These are phyloP conservation scores for Stephanodiscus triporus DNA, from an alignment of 108 stramenopile species.

Conservation along the genomic window DNA sequence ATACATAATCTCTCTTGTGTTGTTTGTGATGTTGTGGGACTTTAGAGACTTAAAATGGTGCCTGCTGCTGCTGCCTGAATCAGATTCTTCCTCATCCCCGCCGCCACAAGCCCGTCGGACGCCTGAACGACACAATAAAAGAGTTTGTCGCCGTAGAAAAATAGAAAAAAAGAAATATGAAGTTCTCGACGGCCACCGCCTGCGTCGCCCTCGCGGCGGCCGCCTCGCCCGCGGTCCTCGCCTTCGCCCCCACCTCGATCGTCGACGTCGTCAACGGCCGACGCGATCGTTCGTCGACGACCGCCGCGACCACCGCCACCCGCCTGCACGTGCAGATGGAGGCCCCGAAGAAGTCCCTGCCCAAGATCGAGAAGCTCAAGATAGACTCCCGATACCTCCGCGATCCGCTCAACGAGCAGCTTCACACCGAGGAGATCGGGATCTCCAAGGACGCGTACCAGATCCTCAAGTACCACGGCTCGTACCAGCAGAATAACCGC, in stretches of 20 bases:
- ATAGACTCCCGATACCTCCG: slow-evolving; percentile 65
- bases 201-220: slow-evolving; percentile 12
- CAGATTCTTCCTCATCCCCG: too few relatives aligned
- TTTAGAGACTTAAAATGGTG: too few relatives aligned
- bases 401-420: slow-evolving; percentile 75
- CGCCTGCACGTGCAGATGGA: slow-evolving; percentile 72
- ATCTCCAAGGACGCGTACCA: slow-evolving; percentile 90
- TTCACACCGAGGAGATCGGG: slow-evolving; percentile 76
- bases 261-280: too few relatives aligned
- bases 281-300: too few relatives aligned
- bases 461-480: slow-evolving; percentile 98
- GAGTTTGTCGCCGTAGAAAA: not conserved
- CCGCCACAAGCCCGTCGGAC: too few relatives aligned
- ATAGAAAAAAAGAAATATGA: slow-evolving; percentile 11
- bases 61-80: too few relatives aligned
- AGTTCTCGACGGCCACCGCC: slow-evolving; percentile 25
- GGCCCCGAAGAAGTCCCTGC: slow-evolving; percentile 67
- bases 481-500: slow-evolving; percentile 97
- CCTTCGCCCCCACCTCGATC: slow-evolving; percentile 29
- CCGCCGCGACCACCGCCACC: slow-evolving; percentile 19
- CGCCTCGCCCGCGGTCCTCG: slow-evolving; percentile 3
- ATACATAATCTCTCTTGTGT: too few relatives aligned
- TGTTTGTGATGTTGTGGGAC: too few relatives aligned
- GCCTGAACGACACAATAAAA: not conserved
- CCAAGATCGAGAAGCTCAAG: slow-evolving; percentile 84